phyloP scores from a whole-genome alignment of 108 stramenopile genomes.

The Cyclotella sp. region DNA sequence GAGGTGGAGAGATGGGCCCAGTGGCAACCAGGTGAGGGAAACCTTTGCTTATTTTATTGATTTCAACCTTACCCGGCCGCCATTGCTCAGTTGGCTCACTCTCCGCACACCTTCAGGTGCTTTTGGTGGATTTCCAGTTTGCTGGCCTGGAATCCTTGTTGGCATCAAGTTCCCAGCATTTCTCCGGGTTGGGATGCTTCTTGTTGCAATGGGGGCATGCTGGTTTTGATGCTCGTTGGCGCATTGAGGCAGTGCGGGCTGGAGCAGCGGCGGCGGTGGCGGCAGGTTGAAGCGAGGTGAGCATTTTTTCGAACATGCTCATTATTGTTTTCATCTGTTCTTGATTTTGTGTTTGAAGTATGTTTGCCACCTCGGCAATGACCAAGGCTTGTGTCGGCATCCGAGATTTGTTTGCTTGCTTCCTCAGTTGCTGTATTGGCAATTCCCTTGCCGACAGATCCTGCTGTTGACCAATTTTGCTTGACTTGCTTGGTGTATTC shows the following conservation, averaged over 20 bases:
- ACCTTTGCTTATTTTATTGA: slow-evolving; percentile 11
- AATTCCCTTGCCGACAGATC: background rate
- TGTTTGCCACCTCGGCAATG: background rate
- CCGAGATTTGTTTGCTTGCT: background rate
- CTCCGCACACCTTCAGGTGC: background rate
- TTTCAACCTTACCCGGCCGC: background rate
- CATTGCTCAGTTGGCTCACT: slow-evolving; percentile 7
- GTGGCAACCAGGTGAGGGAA: background rate
- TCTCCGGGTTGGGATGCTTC: background rate
- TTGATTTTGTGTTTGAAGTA: background rate
- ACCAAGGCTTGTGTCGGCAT: slow-evolving; percentile 8
- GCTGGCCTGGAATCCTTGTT: background rate
- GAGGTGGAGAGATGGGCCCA: background rate
- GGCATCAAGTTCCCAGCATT: slow-evolving; percentile 5
- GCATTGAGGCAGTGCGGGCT: background rate
- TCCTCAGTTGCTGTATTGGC: background rate
- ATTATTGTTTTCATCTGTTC: slow-evolving; percentile 3
- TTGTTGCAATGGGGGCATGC: slow-evolving; percentile 15
- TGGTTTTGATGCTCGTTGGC: background rate
- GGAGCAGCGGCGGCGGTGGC: background rate
- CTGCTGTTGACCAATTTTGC: background rate
- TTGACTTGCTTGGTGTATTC: background rate
- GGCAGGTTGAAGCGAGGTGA: background rate
- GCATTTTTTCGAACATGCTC: background rate
- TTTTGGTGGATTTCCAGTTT: background rate